Base-by-base conservation (phyloP, 805 yeast species). In the Danielia oregonensis region DNA sequence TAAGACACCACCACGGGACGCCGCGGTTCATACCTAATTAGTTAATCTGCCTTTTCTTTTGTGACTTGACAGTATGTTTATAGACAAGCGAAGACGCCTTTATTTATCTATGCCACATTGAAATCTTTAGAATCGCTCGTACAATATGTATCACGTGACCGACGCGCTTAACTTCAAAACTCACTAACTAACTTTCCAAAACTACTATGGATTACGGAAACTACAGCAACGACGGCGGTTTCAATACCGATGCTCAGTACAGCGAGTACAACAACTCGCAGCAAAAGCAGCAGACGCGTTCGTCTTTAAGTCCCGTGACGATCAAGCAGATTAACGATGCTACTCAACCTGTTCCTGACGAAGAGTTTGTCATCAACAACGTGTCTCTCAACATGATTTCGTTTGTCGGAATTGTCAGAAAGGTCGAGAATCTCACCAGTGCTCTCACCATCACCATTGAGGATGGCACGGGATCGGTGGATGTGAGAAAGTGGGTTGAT, bases 321-420 rank as follows among this genome's bases (percentile, higher is more conserved):
- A 77, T 84, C 48, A 83, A 82, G 51, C 85, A 81, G 56, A 70
- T 84, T 39, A 65, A 72, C 39, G 86, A 80, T 34, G 72, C 84
- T 4, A 64, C 70, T 11, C 85, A 77, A 38, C 61, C 67, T 4
- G 72, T 75, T 3, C 84, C 81, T 26, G 94, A 84, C 52, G 84
- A 82, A 9, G 82, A 81, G 5, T 84, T 73, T 54, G 66, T 61
- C 18, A 59, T 78, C 22, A 70, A 78, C 48, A 78, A 77, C 29
- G 72, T 82, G 26, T 82, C 79, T 36, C 58, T 84, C 33, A 76
- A 72, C 46, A 71, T 76, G 53, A 82, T 84, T 9, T 70, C 79
- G 17, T 57, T 83, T 48, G 76, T 81, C 6, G 94, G 88, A 1
- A 77, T 83, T 14, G 65, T 84, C n/a, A 70, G 91, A 51, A 77